Base-by-base conservation (phyloP, 768 basidiomycete genomes). In the Leccinum sublutescens region DNA sequence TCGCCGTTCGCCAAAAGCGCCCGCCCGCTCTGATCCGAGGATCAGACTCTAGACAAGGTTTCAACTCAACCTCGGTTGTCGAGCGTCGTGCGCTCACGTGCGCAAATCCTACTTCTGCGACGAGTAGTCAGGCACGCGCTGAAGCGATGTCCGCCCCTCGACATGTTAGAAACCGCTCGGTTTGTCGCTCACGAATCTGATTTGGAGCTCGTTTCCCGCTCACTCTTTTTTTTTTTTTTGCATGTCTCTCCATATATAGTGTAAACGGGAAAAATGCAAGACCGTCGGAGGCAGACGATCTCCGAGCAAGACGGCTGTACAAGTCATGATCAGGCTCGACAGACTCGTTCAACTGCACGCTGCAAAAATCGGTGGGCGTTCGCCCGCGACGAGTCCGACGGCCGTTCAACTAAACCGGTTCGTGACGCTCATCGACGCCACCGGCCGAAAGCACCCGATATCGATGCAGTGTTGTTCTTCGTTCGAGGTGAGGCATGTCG, bases 361-460 rank as follows among this genome's bases (percentile, higher is more conserved):
- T 10, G 56, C 60, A 10, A 64, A 50, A 25, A 57, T 70, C 8
- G 47, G 48, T 8, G 51, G 58, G 1, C 57, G 62, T n/a, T 27
- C 56, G 17, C n/a, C 43, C n/a, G n/a, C 17, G 11, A 25, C 52
- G 12, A 63, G 66, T 31, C 69, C 64, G 7, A 66, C 68, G 2
- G 63, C 68, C 17, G 56, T 38, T 50, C 71, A 66, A 29, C 55
- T 70, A 0, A 57, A 68, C 25, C 60, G 57, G 1, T 69, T 62
- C 40, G 66, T 64, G 8, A 71, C 64, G 27, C 62, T 72, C 36
- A 27, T 70, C 31, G 71, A 71, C 27, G 68, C 64, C 1, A 70
- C 70, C 7, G 71, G 68, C 50, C 60, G 71, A 19, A 56, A 63
- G 23, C 69, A 70, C 45, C 66, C 63, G 25, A 68, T 70, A 60